Evolutionary conservation across 352 stramenopile species (phyloP).

Genomic region (Aphanomyces euteiches): DNA sequence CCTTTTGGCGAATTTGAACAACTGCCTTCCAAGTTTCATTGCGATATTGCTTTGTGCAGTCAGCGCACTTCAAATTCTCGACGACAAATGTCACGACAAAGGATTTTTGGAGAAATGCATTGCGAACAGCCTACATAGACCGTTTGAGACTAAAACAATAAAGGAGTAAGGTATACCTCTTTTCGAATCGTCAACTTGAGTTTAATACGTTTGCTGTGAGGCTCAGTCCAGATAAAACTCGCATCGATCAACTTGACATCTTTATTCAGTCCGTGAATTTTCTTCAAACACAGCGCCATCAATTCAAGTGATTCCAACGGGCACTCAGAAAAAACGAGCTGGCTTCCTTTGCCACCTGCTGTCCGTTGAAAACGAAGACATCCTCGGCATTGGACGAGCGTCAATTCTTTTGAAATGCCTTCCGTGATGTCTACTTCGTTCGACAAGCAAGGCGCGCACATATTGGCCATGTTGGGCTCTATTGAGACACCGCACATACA

Average conservation of each 20-base stretch:
- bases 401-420: slow-evolving; percentile 50
- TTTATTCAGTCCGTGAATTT: slow-evolving; percentile 53
- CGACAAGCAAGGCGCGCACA: slow-evolving; percentile 66
- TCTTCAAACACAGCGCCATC: slow-evolving; percentile 76
- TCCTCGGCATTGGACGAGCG: slow-evolving; percentile 58
- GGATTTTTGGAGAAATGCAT: slow-evolving; percentile 63
- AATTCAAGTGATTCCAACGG: slow-evolving; percentile 74
- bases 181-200: slow-evolving; percentile 62
- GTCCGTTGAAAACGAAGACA: slow-evolving; percentile 64
- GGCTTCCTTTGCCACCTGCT: slow-evolving; percentile 39
- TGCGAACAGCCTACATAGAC: slow-evolving; percentile 37
- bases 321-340: slow-evolving; percentile 50
- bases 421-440: slow-evolving; percentile 68
- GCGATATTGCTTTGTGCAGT: slow-evolving; percentile 67
- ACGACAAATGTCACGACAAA: slow-evolving; percentile 65
- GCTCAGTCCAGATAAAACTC: slow-evolving; percentile 79
- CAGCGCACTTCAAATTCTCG: slow-evolving; percentile 57
- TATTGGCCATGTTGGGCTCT: slow-evolving; percentile 74
- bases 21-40: slow-evolving; percentile 66
- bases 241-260: slow-evolving; percentile 69
- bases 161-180: slow-evolving; percentile 40
- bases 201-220: slow-evolving; percentile 75
- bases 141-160: not conserved
- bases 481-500: slow-evolving; percentile 65
- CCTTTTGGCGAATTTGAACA: slow-evolving; percentile 74